A percentile compares a stretch with the other conserved stretches of the same genome.
Evolutionary conservation across 2,329 filamentous ascomycete genomes (phyloP).

Genomic region (Aspergillus puulaauensis): DNA sequence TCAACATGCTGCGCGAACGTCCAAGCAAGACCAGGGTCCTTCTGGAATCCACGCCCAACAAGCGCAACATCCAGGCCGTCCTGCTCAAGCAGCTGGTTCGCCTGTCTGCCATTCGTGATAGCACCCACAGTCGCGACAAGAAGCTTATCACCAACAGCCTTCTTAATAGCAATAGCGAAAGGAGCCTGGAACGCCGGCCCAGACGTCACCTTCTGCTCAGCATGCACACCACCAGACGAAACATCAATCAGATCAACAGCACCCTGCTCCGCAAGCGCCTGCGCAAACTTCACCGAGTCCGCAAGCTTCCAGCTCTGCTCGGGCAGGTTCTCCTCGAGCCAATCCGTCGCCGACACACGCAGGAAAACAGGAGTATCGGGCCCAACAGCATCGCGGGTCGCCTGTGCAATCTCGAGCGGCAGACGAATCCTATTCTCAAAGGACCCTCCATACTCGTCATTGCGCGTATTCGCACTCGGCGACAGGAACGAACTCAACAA

Average conservation of each 20-base stretch:
- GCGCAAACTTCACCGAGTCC: constrained; percentile 56
- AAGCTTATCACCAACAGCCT: constrained; percentile 69
- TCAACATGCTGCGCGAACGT: constrained; percentile 70
- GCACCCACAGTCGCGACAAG: constrained; percentile 73
- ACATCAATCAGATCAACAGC: constrained; percentile 48
- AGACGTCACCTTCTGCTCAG: constrained; percentile 48
- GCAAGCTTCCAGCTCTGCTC: constrained; percentile 66
- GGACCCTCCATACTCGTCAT: constrained; percentile 53
- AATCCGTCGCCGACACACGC: constrained; percentile 73
- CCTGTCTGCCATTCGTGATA: constrained; percentile 69
- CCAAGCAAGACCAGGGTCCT: constrained; percentile 77
- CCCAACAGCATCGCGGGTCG: constrained; percentile 63
- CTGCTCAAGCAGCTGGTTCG: constrained; percentile 58
- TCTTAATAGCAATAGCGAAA: constrained; percentile 70
- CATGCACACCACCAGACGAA: constrained; percentile 47
- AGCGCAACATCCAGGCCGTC: constrained; percentile 67
- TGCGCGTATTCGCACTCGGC: constrained; percentile 68
- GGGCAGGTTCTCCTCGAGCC: constrained; percentile 62
- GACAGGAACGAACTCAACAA: constrained; percentile 69
- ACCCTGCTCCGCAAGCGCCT: constrained; percentile 41
- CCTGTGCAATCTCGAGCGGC: constrained; percentile 65
- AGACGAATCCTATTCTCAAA: constrained; percentile 67
- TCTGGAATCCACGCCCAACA: constrained; percentile 73
- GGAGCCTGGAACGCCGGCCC: constrained; percentile 72
- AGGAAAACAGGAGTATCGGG: constrained; percentile 69